These are phyloP conservation scores for Citrus sinensis DNA, from an alignment of 345 rosid genomes.

Conservation along the genomic window DVS_A1.0 CM039169.1:320001-320500, in stretches of 20 bases:
- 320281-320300: background rate
- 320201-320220: background rate
- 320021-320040: constrained; percentile 69
- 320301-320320: background rate
- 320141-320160: constrained; percentile 79
- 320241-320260: background rate
- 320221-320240: background rate
- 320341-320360: background rate
- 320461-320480: background rate
- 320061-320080: constrained; percentile 79
- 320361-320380: background rate
- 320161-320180: constrained; percentile 68
- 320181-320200: constrained; percentile 54
- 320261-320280: background rate
- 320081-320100: constrained; percentile 62
- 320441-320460: background rate
- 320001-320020: constrained; percentile 65
- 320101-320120: constrained; percentile 72
- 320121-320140: constrained; percentile 91
- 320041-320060: constrained; percentile 94
- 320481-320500: background rate
- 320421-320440: background rate
- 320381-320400: too few species aligned
- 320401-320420: too few species aligned
- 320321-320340: background rate